Evolutionary conservation across 2,329 filamentous ascomycete genomes (phyloP), one percentile per base, ranked within the genome.

Genomic region (Fusarium sp.): DNA sequence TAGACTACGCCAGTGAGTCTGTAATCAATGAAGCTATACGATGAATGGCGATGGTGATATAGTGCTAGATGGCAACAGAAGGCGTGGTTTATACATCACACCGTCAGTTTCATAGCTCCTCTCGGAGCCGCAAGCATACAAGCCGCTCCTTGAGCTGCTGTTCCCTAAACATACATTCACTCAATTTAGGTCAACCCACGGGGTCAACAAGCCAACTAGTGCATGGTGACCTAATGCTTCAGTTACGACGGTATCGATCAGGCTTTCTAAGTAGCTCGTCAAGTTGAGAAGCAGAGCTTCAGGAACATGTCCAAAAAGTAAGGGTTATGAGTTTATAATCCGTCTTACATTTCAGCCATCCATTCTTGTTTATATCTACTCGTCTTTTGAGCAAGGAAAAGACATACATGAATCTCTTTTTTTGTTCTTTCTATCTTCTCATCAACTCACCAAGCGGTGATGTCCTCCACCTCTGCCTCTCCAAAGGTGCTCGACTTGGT

Each of bases 401-500:
- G 11, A 7, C 43, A 23, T 13, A 23, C 20, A 65, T 27, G 30
- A 41, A 52, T 58, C 30, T 6, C 45, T 52, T 20, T 54, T 63
- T 45, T 58, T 10, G 43, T 57, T 35, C 45, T 48, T 27, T 34
- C 52, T 56, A 57, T 18, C 35, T 58, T n/a, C 25, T 45, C 69
- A 11, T 27, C 39, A 16, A 16, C 58, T 83, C 89, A 98, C 95
- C 95, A 98, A 25, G 95, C 95, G 37, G 95, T 98, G 77, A 98
- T 98, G 81, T 98, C 97, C 70, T 96, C 96, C 23, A 98, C 95
- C 84, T 98, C 97, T 1, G 95, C 95, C 84, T 98, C 95, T 18
- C 96, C 95, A 86, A 98, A 98, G 0, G 94, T 97, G 83, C 95
- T 98, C 66, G 90, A 95, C 86, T 97, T 98, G 20, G 90, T 94